These are phyloP conservation scores for Phytophthora constricta DNA, from an alignment of 352 stramenopile genomes.

Conservation along the genomic window DNA sequence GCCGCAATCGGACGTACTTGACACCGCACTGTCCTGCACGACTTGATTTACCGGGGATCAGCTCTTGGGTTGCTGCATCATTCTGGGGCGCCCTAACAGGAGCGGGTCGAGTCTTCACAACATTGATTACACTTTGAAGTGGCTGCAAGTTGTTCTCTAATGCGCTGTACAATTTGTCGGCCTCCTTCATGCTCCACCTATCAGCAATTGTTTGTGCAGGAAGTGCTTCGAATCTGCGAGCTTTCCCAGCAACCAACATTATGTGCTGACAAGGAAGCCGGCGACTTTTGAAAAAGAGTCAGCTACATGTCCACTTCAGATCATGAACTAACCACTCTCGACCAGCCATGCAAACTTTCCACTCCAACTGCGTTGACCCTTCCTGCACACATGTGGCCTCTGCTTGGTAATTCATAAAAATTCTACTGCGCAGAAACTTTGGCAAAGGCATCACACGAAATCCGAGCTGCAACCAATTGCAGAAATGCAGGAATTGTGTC, in stretches of 20 bases:
- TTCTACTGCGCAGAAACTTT: conserved; percentile 4
- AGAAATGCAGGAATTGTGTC: too few relatives aligned
- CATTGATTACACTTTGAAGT: not conserved
- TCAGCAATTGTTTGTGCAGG: not conserved
- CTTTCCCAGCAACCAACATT: too few relatives aligned
- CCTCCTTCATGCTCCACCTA: not conserved
- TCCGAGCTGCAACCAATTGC: not conserved
- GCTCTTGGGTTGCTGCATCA: not conserved
- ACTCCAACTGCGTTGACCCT: not conserved
- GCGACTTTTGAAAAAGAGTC: not conserved
- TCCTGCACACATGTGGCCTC: not conserved
- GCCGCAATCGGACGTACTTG: not conserved
- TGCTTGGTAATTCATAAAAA: not conserved
- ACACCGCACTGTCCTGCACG: not conserved
- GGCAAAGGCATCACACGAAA: not conserved
- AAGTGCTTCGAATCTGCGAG: not conserved
- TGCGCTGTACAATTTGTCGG: not conserved
- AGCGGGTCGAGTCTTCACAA: not conserved
- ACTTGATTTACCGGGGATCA: not conserved
- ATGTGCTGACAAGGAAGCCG: conserved; percentile 2
- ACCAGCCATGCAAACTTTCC: not conserved
- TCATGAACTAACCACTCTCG: not conserved
- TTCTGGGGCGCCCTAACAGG: not conserved
- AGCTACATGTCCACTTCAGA: not conserved
- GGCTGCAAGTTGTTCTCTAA: not conserved